Evolutionary conservation across 2,329 filamentous ascomycete genomes (phyloP).

Genomic region (Fusarium sp.): DNA sequence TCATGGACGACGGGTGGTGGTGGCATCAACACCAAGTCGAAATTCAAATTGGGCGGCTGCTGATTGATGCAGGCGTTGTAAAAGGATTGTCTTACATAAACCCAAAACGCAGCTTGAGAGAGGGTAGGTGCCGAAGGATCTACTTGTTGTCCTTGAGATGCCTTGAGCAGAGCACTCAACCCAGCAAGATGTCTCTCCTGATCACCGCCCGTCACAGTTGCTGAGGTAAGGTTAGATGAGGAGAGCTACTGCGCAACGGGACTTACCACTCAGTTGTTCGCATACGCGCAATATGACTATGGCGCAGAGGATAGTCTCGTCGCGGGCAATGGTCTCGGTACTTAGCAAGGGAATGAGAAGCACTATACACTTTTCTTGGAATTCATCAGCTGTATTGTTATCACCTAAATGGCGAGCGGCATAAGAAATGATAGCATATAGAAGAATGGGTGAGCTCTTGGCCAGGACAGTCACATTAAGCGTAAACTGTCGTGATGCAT

Average conservation of each 20-base stretch:
- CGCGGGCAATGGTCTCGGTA: slow-evolving; percentile 1
- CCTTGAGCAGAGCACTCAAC: slow-evolving; percentile 29
- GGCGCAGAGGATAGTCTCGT: slow-evolving; percentile 7
- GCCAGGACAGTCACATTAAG: slow-evolving; percentile 22
- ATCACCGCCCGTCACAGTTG: slow-evolving; percentile 13
- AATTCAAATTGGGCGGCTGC: slow-evolving; percentile 24
- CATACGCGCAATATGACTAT: slow-evolving; percentile 16
- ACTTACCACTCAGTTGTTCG: slow-evolving; percentile 12
- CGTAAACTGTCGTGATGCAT: slow-evolving; percentile 32
- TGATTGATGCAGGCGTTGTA: slow-evolving; percentile 38
- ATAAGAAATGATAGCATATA: slow-evolving; percentile 3
- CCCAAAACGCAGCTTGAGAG: slow-evolving; percentile 35
- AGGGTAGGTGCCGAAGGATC: slow-evolving; percentile 27
- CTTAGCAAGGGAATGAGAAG: slow-evolving; percentile 13
- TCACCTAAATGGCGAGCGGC: slow-evolving; percentile 10
- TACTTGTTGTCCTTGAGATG: slow-evolving; percentile 30
- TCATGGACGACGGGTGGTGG: not conserved
- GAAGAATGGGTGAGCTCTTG: slow-evolving; percentile 3
- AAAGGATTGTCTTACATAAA: slow-evolving; percentile 35
- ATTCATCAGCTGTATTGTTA: not conserved
- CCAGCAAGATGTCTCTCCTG: slow-evolving; percentile 33
- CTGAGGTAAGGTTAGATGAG: not conserved
- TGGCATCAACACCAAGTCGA: slow-evolving; percentile 1
- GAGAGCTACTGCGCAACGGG: rapidly evolving
- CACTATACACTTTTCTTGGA: slow-evolving; percentile 3